A percentile compares a stretch with the other conserved stretches of the same genome.
Evolutionary conservation across 257 asterid species (phyloP).

Genomic region (Solanum arcanum): DNA sequence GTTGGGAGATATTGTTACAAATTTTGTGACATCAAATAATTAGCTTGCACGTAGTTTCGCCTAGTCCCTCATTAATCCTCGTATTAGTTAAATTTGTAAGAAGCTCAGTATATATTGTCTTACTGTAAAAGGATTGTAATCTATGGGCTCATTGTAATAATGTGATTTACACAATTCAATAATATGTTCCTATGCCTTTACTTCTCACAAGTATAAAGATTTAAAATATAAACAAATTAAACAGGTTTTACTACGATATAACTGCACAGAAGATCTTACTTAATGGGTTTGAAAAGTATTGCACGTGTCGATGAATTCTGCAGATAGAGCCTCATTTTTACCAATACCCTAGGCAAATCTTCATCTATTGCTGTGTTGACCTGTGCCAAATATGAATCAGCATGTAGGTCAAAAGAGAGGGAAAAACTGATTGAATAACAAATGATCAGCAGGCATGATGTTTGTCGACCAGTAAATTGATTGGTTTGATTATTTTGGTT

Average conservation of each 20-base stretch:
- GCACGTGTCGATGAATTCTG: conserved; percentile 91
- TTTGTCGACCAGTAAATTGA: not conserved
- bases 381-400: conserved; percentile 23
- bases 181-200: not conserved
- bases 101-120: not conserved
- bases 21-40: not conserved
- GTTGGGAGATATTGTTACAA: not conserved
- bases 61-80: not conserved
- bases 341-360: conserved; percentile 73
- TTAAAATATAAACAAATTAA: not conserved
- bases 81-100: not conserved
- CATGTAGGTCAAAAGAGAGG: not conserved
- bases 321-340: conserved; percentile 89
- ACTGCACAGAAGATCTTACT: conserved; percentile 34
- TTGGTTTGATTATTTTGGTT: not conserved
- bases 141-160: not conserved
- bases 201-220: not conserved
- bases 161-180: not conserved
- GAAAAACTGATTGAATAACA: not conserved
- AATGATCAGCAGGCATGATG: not conserved
- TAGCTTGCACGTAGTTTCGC: not conserved
- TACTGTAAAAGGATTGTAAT: not conserved
- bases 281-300: conserved; percentile 89
- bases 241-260: not conserved
- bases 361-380: conserved; percentile 66